Base-by-base conservation (phyloP, 2,329 filamentous ascomycete species). In the Trichoderma asperellum region DNA sequence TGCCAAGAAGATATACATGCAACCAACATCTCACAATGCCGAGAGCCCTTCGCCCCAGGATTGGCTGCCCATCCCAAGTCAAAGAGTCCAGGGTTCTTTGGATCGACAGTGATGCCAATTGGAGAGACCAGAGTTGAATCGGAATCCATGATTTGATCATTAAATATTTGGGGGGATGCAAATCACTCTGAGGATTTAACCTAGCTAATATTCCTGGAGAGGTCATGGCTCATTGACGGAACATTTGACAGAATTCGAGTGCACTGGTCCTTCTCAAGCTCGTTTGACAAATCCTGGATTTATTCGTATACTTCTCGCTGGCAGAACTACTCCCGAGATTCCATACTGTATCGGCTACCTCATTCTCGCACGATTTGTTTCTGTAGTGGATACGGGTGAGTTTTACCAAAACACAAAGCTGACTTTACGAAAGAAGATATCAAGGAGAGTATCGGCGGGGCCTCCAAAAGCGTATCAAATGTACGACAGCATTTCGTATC, bases 211-310 rank as follows among this genome's bases (percentile, higher is more conserved):
- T 40, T 32, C 24, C 59, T 10, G 35, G 40, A 21, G 32, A 34
- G 16, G 32, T 68, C 10, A 58, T 37, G 37, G 69, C 14, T 70
- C 10, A 68, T 68, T 47, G 59, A 68, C 16, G 69, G 59, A 3
- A 12, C 4, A 4, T 40, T 68, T 11, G 65, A 70, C 40, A 65
- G 64, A 35, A 27, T 24, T 43, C 52, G 2, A 16, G 34, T 5
- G 24, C 43, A 5, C 37, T 65, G 8, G 37, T 18, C 18, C 27
- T 70, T 11, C 40, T 63, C 16, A n/a, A 63, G 27, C 21, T 68
- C 5, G 11, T 63, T 10, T 10, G 12, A n/a, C 65, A 68, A 24
- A 29, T 65, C 18, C 65, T 6, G 11, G 43, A 0, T 4, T 12
- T 6, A 24, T 70, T 58, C 63, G 63, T 12, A 40, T 68, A 1